Conservation (phyloP, 140 eudicot species). For the Bidens hawaiensis region DNA sequence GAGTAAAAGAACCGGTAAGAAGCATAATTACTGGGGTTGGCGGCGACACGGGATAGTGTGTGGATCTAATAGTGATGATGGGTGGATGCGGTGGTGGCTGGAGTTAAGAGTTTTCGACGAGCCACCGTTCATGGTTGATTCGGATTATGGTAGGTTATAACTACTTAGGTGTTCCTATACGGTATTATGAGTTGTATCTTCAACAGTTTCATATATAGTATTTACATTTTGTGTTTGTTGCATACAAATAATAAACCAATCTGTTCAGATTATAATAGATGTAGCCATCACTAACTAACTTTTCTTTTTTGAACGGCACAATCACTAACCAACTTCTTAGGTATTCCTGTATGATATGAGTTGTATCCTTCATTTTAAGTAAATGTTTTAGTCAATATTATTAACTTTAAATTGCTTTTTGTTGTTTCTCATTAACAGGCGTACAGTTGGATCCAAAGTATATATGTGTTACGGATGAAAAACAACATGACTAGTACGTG, state of each 20-base stretch:
- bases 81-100: background rate
- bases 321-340: background rate
- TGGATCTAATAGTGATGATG: conserved; percentile 38
- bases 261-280: too few relatives aligned
- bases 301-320: too few relatives aligned
- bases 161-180: too few relatives aligned
- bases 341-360: background rate
- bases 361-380: background rate
- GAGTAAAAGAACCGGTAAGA: conserved; percentile 8
- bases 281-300: background rate
- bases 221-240: too few relatives aligned
- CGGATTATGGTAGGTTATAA: background rate
- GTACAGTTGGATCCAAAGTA: too few relatives aligned
- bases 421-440: background rate
- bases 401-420: too few relatives aligned
- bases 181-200: too few relatives aligned
- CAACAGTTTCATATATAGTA: too few relatives aligned
- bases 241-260: too few relatives aligned
- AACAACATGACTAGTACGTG: too few relatives aligned
- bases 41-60: conserved; percentile 21
- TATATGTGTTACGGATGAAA: too few relatives aligned
- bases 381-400: background rate
- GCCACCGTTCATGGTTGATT: conserved; percentile 7
- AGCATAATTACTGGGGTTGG: conserved; percentile 28
- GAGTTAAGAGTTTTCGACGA: background rate